These are phyloP conservation scores for Leccinum sublutescens DNA, from an alignment of 768 basidiomycete species.

Conservation along the genomic window DNA sequence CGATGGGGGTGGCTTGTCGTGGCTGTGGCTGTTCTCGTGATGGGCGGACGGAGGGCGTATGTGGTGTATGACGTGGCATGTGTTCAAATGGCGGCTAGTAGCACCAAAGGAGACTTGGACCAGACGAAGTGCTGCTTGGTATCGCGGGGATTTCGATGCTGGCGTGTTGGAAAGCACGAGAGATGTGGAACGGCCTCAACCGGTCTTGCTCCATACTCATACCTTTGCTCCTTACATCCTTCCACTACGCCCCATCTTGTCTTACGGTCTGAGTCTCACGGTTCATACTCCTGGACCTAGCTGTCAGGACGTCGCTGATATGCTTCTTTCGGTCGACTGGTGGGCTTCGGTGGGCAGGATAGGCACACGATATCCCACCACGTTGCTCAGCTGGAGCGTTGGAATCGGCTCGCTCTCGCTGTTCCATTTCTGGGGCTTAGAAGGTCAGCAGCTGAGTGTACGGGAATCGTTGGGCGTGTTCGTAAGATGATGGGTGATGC, in stretches of 20 bases:
- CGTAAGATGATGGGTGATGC: slow-evolving; percentile 19
- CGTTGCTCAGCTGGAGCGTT: slow-evolving; percentile 68
- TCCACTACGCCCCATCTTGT: slow-evolving; percentile 8
- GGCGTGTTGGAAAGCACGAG: too few species aligned
- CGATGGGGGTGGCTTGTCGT: too few species aligned
- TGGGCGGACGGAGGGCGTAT: too few species aligned
- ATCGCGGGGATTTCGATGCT: too few species aligned
- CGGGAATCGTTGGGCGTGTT: slow-evolving; percentile 49
- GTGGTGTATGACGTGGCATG: too few species aligned
- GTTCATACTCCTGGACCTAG: slow-evolving; percentile 55
- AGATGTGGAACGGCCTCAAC: slow-evolving; percentile 1
- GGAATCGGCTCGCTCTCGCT: slow-evolving; percentile 62
- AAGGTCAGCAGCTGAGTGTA: slow-evolving; percentile 43
- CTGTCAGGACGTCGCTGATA: slow-evolving; percentile 40
- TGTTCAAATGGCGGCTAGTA: too few species aligned
- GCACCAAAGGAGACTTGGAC: too few species aligned
- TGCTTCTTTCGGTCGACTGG: slow-evolving; percentile 69
- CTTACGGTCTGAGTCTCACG: slow-evolving; percentile 49
- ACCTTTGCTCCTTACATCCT: slow-evolving; percentile 63
- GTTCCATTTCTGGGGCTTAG: slow-evolving; percentile 47
- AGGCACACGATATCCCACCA: slow-evolving; percentile 72
- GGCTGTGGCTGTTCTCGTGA: too few species aligned
- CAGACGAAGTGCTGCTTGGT: too few species aligned
- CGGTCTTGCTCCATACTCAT: slow-evolving; percentile 59
- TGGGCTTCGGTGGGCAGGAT: slow-evolving; percentile 66